Percentiles rank a stretch among this genome's conserved stretches.
These are phyloP conservation scores for Pochonia chlamydosporia DNA, from an alignment of 2,329 filamentous ascomycete species.

Conservation along the genomic window DNA sequence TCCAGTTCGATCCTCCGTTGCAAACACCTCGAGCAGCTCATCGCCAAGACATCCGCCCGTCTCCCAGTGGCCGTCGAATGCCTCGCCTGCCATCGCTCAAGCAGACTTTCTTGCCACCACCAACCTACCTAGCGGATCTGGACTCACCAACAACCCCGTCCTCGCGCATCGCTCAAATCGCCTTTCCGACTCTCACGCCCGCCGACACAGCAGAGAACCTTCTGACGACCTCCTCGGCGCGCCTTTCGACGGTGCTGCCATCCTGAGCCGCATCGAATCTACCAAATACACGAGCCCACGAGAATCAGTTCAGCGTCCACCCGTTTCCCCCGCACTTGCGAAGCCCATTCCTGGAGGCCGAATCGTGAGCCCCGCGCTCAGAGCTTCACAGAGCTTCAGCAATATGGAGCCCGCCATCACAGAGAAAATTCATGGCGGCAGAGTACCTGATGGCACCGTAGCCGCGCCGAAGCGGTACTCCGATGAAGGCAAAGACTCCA, in stretches of 20 bases:
- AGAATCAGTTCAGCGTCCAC: constrained; percentile 23
- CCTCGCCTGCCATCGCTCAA: constrained; percentile 39
- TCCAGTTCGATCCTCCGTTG: constrained; percentile 38
- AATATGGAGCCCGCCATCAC: constrained; percentile 32
- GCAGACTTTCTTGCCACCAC: constrained; percentile 38
- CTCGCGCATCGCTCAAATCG: constrained; percentile 14
- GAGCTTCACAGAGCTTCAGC: constrained; percentile 55
- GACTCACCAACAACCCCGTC: constrained; percentile 6
- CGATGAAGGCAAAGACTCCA: constrained; percentile 65
- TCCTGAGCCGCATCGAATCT: constrained; percentile 55
- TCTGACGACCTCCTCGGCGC: constrained; percentile 59
- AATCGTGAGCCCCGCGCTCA: constrained; percentile 47
- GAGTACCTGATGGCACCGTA: constrained; percentile 36
- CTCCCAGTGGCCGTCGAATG: constrained; percentile 35
- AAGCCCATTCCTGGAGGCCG: constrained; percentile 50
- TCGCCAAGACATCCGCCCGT: constrained; percentile 41
- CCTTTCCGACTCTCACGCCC: constrained; percentile 14
- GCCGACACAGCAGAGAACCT: constrained; percentile 19
- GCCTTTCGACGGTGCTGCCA: constrained; percentile 58
- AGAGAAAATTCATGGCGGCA: constrained; percentile 27
- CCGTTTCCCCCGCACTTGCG: constrained; percentile 28
- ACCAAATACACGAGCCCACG: constrained; percentile 33
- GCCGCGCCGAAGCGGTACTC: constrained; percentile 66
- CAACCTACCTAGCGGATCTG: neutral
- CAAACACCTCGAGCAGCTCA: constrained; percentile 44